Base-by-base conservation (phyloP, 768 basidiomycete species). In the Postia placenta region DNA sequence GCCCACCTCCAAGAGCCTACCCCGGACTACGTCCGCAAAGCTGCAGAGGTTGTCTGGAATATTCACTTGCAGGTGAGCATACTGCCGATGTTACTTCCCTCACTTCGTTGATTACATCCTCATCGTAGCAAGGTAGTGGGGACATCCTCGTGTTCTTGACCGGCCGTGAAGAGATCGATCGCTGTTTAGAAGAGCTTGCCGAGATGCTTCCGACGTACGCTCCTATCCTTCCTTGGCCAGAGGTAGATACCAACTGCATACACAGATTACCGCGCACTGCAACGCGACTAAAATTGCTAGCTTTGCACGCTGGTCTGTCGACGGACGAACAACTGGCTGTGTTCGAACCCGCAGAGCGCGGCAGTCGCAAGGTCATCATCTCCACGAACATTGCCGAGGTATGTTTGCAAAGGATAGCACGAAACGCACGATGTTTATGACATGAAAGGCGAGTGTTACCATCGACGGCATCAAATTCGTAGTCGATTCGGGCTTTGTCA, bases 351-450 rank as follows among this genome's bases (percentile, higher is more conserved):
- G 68, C 88, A 14, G 80, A 82, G n/a, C 71, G 74, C 26, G 85
- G 87, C 40, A 80, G 75, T 2, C 78, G 96, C 47, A 99, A 98
- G 65, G 84, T 96, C 45, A 83, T 99, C 45, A 78, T 96, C 24
- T 78, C 90, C 3, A 99, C 96, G 0, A 99, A 99, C 63, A 94
- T 98, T 42, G 96, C 96, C 14, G 96, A 99, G 68, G 88, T 85
- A 54, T 45, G 44, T 20, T 44, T 20, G 2, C n/a, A n/a, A n/a
- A n/a, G n/a, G n/a, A n/a, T n/a, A n/a, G n/a, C n/a, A n/a, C n/a
- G n/a, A n/a, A n/a, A n/a, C n/a, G n/a, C n/a, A n/a, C n/a, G n/a
- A n/a, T n/a, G n/a, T 15, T 42, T 20, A 49, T 20, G 7, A 24
- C 2, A 11, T 2, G 12, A 24, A 49, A 91, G 89, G 94, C 96